Base-by-base conservation (phyloP, 1,139 yeast species). In the Debaryomycetaceae sp. region DNA sequence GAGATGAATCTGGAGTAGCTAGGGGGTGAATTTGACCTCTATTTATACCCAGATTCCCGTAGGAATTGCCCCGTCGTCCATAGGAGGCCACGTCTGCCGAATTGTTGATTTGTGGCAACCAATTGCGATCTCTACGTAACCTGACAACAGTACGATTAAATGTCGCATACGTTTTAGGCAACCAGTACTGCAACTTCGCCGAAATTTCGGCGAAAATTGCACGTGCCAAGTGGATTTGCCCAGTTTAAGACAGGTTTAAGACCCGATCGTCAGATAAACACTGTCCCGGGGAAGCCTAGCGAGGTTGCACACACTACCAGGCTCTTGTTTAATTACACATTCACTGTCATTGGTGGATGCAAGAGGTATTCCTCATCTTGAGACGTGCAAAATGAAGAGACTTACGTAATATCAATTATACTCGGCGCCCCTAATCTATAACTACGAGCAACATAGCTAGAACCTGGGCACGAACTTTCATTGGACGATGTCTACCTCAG, bases 181-280 rank as follows among this genome's bases (percentile, higher is more conserved):
- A 27, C 31, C 11, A 7, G 11, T 33, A 33, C 38, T 23, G 38
- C 33, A 29, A 36, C 44, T 43, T 58, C 65, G 63, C 55, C 65
- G 65, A 60, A 52, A 48, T 53, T 59, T 62, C 68, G 68, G 65
- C 68, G 68, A 60, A 57, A 23, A 43, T 41, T 33, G 14, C 48
- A 42, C 42, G 34, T 45, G 38, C 37, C 33, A 13, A 27, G 11
- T 27, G 31, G 8, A 27, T 27, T 27, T 27, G 31, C 31, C 31
- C 31, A 27, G 11, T 27, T 27, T 7, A 27, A 17, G 20, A 17
- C 20, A 17, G 20, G 20, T 17, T 17, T 17, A 17, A 17, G 20
- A 17, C 20, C 20, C 20, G 20, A 17, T 17, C 20, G 20, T 17
- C 20, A 17, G 20, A 17, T 17, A 17, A 17, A 17, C 20, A 17